A percentile compares a stretch with the other conserved stretches of the same genome.
Evolutionary conservation across 768 basidiomycete species (phyloP).

Genomic region (Boletus subcaerulescens): DNA sequence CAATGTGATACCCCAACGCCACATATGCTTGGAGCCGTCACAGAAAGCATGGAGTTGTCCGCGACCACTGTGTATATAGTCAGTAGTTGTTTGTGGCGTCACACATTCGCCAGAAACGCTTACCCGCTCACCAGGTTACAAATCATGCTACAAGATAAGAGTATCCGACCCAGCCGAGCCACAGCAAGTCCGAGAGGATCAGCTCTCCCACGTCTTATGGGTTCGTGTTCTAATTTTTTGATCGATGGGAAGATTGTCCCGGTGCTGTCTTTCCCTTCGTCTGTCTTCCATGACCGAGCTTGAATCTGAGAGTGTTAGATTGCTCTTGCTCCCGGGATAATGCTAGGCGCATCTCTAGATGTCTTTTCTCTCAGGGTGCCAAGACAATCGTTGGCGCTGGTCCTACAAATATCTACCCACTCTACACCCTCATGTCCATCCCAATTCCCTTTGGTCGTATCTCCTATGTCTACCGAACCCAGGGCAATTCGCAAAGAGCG

Average conservation of each 20-base stretch:
- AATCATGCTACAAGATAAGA: conserved; percentile 6
- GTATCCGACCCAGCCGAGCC: conserved; percentile 9
- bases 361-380: conserved; percentile 14
- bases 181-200: not conserved
- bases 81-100: not conserved
- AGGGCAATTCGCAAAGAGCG: conserved; percentile 31
- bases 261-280: conserved; percentile 8
- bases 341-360: conserved; percentile 2
- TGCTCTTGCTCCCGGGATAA: conserved; percentile 6
- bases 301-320: conserved; percentile 13
- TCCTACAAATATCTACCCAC: conserved; percentile 29
- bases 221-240: conserved; percentile 16
- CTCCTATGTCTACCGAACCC: conserved; percentile 28
- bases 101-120: not conserved
- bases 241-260: conserved; percentile 18
- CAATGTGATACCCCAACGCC: not conserved
- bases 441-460: not conserved
- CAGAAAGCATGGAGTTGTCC: not conserved
- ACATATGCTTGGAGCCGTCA: too few species aligned
- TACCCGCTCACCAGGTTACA: not conserved
- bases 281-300: conserved; percentile 7
- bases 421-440: conserved; percentile 1
- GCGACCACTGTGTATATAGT: not conserved
- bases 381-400: conserved; percentile 12
- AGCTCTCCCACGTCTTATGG: conserved; percentile 23